Conservation (phyloP, 2,329 filamentous ascomycete genomes). For the Nectriaceae sp. region DNA sequence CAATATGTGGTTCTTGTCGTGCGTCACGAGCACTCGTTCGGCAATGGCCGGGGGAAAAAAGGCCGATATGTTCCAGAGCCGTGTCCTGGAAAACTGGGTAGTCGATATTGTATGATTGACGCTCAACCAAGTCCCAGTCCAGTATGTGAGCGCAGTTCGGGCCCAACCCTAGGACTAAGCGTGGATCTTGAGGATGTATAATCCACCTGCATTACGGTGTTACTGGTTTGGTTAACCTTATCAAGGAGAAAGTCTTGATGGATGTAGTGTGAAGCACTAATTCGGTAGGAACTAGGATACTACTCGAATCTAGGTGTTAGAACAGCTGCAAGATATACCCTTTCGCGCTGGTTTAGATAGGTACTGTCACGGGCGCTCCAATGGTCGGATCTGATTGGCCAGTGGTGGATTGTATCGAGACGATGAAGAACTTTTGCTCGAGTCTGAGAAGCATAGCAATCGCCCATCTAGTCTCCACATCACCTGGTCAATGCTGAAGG, state of each 20-base stretch:
- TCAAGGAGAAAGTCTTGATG: not conserved
- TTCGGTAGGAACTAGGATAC: constrained; percentile 2
- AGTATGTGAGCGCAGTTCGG: not conserved
- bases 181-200: constrained; percentile 17
- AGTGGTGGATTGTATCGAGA: constrained; percentile 10
- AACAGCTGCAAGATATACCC: constrained; percentile 21
- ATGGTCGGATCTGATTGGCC: not conserved
- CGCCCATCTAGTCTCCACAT: constrained; percentile 25
- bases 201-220: constrained; percentile 15
- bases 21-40: constrained; percentile 14
- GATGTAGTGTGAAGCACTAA: not conserved
- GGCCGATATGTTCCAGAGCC: not conserved
- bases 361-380: not conserved
- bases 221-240: constrained; percentile 2
- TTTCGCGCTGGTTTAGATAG: constrained; percentile 3
- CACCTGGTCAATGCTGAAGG: constrained; percentile 25
- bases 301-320: constrained; percentile 2
- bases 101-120: not conserved
- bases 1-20: constrained; percentile 21
- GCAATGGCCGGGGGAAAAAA: not conserved
- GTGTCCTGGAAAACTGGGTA: not conserved
- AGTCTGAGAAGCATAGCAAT: constrained; percentile 14
- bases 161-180: constrained; percentile 18
- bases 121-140: constrained; percentile 9
- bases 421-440: constrained; percentile 18